Evolutionary conservation across 2,329 filamentous ascomycete genomes (phyloP).

Genomic region (Hawksworthiomyces lignivorus): DNA sequence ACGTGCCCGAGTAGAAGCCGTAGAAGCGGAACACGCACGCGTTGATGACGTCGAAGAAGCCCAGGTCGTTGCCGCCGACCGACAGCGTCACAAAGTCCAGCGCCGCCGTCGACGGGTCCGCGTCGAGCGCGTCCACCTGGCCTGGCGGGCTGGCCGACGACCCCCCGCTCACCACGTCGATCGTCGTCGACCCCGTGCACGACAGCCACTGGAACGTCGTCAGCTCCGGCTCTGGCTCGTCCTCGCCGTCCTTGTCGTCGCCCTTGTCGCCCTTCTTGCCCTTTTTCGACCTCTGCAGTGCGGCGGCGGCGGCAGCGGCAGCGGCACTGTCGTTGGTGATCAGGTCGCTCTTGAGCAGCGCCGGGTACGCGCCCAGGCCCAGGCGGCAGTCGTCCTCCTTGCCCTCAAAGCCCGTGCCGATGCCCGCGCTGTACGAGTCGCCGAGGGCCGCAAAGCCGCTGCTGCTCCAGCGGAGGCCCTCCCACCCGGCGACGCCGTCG

Average conservation of each 20-base stretch:
- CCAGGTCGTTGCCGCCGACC: conserved; percentile 41
- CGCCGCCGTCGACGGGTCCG: conserved; percentile 12
- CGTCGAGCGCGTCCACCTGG: conserved; percentile 35
- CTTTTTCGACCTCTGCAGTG: too few species aligned
- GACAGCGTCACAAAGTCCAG: conserved; percentile 38
- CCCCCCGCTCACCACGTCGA: conserved; percentile 25
- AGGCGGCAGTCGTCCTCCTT: conserved; percentile 34
- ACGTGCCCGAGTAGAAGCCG: conserved; percentile 39
- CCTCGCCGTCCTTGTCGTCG: conserved; percentile 16
- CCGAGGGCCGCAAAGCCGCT: conserved; percentile 31
- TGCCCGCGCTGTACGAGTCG: conserved; percentile 40
- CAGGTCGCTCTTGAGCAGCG: conserved; percentile 33
- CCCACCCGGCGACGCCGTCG: too few species aligned
- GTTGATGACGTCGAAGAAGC: conserved; percentile 43
- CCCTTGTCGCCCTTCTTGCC: background rate
- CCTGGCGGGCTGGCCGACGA: conserved; percentile 20
- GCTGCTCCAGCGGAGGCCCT: conserved; percentile 7
- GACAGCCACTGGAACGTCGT: conserved; percentile 35
- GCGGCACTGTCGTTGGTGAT: background rate
- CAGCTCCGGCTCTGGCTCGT: conserved; percentile 15
- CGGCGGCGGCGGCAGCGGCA: too few species aligned
- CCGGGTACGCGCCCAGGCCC: conserved; percentile 33
- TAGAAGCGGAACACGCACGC: conserved; percentile 44
- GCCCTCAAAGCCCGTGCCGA: conserved; percentile 35
- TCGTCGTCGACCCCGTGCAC: conserved; percentile 37